Evolutionary conservation across 306 rosid species (phyloP).

Genomic region (Oxytropis ochrocephala): DNA sequence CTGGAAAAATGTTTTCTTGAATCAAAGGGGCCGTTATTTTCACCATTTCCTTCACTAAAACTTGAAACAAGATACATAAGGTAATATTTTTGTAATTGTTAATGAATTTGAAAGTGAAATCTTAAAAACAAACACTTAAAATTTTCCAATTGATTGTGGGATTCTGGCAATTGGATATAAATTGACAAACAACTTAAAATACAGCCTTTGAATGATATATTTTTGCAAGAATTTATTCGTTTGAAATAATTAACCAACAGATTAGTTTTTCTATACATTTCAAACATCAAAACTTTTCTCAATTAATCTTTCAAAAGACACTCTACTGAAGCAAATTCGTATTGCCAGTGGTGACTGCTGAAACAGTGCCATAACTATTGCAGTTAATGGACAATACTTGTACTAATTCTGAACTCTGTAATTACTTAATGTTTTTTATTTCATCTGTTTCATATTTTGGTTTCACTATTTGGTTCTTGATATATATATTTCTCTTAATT

Average conservation of each 20-base stretch:
- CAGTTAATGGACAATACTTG: neutral
- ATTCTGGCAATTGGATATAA: neutral
- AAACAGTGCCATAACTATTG: neutral
- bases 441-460: neutral
- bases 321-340: neutral
- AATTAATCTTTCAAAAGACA: neutral
- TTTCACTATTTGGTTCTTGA: conserved; percentile 5
- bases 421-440: neutral
- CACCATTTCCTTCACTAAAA: neutral
- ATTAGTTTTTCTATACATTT: neutral
- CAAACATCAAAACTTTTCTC: neutral
- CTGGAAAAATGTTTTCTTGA: too few species aligned
- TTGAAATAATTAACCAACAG: neutral
- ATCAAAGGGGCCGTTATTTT: neutral
- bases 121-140: neutral
- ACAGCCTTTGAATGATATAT: neutral
- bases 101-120: neutral
- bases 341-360: neutral
- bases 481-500: neutral
- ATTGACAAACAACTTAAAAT: neutral
- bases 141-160: neutral
- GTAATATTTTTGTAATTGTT: neutral
- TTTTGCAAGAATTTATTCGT: neutral
- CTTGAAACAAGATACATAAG: neutral
- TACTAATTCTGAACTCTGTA: neutral